Evolutionary conservation across 164 flowering plant genomes (phyloP).

Genomic region (Protea cynaroides): DNA sequence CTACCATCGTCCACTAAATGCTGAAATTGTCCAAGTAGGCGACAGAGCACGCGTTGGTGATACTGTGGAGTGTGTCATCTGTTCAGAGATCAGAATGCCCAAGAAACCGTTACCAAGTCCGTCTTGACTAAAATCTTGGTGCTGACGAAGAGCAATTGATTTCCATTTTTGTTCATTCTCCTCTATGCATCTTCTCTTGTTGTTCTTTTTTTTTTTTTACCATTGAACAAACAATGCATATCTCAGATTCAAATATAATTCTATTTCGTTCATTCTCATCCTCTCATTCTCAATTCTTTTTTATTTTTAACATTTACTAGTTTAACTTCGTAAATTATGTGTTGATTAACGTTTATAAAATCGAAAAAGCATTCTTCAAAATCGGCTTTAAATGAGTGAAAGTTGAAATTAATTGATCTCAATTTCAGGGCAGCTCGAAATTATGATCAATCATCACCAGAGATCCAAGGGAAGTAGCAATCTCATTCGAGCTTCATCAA

Average conservation of each 20-base stretch:
- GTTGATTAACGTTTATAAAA: no score
- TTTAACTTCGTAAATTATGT: no score
- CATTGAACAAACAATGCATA: background rate
- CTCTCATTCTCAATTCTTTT: no score
- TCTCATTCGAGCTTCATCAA: no score
- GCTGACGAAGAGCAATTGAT: constrained; percentile 72
- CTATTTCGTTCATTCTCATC: no score
- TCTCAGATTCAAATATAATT: no score
- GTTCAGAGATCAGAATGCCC: constrained; percentile 48
- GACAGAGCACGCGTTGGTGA: constrained; percentile 72
- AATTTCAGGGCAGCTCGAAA: no score
- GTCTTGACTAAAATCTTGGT: constrained; percentile 76
- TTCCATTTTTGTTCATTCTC: background rate
- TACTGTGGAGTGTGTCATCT: constrained; percentile 75
- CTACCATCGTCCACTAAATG: constrained; percentile 42
- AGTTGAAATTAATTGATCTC: no score
- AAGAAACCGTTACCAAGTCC: constrained; percentile 43
- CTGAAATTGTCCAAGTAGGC: constrained; percentile 60
- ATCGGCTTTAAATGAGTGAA: background rate
- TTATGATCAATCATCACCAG: no score
- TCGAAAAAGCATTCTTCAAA: background rate
- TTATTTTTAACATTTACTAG: no score
- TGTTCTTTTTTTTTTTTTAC: background rate
- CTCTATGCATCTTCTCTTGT: no score
- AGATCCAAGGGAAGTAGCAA: no score